These are phyloP conservation scores for Solanum lignicaule DNA, from an alignment of 257 asterid species.

Conservation along the genomic window DNA sequence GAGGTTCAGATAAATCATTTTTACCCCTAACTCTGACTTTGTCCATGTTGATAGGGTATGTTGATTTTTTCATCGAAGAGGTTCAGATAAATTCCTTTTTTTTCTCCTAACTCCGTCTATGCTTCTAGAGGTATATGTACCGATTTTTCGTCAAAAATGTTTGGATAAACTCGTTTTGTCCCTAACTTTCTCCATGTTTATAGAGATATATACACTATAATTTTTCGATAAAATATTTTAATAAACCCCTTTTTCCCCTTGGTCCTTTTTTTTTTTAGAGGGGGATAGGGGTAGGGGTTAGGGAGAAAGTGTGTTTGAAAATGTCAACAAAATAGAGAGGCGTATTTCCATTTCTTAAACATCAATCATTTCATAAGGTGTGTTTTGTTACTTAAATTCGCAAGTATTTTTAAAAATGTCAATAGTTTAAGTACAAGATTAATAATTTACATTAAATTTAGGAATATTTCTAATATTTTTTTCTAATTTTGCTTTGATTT, in stretches of 20 bases:
- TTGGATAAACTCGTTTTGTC: not conserved
- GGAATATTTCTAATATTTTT: not conserved
- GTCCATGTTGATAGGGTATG: not conserved
- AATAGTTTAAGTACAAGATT: too few species aligned
- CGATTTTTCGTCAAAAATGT: accelerated
- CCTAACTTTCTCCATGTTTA: not conserved
- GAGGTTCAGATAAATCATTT: not conserved
- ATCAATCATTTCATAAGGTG: constrained; percentile 49
- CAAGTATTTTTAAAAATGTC: accelerated
- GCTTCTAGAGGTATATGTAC: not conserved
- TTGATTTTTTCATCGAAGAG: not conserved
- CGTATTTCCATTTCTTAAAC: constrained; percentile 36
- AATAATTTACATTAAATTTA: too few species aligned
- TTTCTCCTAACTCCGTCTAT: not conserved
- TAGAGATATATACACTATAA: not conserved
- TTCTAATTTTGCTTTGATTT: constrained; percentile 16
- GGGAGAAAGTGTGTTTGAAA: constrained; percentile 21
- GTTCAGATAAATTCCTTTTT: not conserved
- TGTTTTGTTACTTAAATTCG: not conserved
- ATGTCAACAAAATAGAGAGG: constrained; percentile 13
- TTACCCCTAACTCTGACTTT: not conserved
- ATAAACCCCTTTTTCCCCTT: not conserved
- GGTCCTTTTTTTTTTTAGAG: not conserved
- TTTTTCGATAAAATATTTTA: not conserved
- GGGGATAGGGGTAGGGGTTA: not conserved